These are phyloP conservation scores for Chlorella sp. DNA, from an alignment of 139 green algal species.

Conservation along the genomic window DNA sequence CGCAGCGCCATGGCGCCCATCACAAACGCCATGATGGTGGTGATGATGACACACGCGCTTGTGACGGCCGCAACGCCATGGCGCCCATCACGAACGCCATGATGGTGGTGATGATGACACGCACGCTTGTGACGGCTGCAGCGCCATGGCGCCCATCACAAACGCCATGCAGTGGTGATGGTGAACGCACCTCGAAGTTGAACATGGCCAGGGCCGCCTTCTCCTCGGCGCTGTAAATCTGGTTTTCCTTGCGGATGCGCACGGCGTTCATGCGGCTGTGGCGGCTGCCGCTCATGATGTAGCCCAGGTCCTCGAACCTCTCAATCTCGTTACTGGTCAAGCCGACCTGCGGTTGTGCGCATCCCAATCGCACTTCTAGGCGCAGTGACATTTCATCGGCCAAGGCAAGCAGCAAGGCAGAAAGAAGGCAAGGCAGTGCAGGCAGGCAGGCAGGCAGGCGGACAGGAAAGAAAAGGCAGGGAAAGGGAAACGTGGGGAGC, in stretches of 20 bases:
- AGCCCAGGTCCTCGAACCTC: slow-evolving; percentile 87
- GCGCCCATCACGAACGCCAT: no score
- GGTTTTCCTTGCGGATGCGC: slow-evolving; percentile 91
- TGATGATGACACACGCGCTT: not conserved
- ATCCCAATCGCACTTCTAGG: no score
- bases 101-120: not conserved
- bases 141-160: no score
- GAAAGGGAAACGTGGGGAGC: no score
- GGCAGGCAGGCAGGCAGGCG: not conserved
- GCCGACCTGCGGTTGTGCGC: slow-evolving; percentile 64
- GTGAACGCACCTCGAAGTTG: slow-evolving; percentile 88
- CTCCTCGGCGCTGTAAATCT: slow-evolving; percentile 97
- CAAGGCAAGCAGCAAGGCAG: no score
- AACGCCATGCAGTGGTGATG: no score
- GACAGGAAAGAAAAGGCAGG: no score
- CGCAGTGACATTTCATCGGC: no score
- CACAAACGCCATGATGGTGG: no score
- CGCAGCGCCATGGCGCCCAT: no score
- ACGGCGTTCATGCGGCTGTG: slow-evolving; percentile 98
- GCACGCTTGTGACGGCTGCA: not conserved
- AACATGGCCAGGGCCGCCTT: slow-evolving; percentile 96
- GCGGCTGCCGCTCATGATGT: slow-evolving; percentile 91
- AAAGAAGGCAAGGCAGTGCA: not conserved
- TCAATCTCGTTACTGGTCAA: slow-evolving; percentile 81
- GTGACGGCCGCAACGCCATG: not conserved